Conservation (phyloP, 1,139 yeast genomes). For the Pichia sp. region DNA sequence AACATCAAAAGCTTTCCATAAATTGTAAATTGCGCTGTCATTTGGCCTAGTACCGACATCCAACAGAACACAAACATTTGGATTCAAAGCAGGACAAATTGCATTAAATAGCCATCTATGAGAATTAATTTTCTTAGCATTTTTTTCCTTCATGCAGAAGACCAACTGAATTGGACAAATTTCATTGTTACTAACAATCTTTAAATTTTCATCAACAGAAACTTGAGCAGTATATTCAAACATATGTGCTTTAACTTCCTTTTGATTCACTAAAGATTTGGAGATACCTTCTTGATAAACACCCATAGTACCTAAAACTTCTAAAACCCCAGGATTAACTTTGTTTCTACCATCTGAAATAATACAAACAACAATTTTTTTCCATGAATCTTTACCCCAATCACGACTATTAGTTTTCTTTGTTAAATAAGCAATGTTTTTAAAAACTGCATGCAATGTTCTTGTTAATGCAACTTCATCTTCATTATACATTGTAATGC, state of each 20-base stretch:
- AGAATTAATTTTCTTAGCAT: slow-evolving; percentile 85
- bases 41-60: slow-evolving; percentile 95
- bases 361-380: slow-evolving; percentile 82
- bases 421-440: slow-evolving; percentile 80
- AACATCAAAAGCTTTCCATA: slow-evolving; percentile 95
- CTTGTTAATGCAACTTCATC: slow-evolving; percentile 83
- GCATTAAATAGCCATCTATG: slow-evolving; percentile 95
- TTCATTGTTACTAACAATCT: slow-evolving; percentile 63
- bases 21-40: slow-evolving; percentile 73
- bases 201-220: slow-evolving; percentile 62
- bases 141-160: slow-evolving; percentile 83
- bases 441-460: slow-evolving; percentile 90
- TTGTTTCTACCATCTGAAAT: slow-evolving; percentile 92
- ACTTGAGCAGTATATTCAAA: slow-evolving; percentile 79
- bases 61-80: slow-evolving; percentile 74
- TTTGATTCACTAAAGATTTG: slow-evolving; percentile 83
- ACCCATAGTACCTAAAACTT: slow-evolving; percentile 86
- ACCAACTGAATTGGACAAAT: slow-evolving; percentile 88
- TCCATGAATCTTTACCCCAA: slow-evolving; percentile 97
- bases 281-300: slow-evolving; percentile 96
- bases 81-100: slow-evolving; percentile 82
- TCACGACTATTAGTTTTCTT: slow-evolving; percentile 71
- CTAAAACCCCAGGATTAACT: slow-evolving; percentile 73
- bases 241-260: slow-evolving; percentile 83
- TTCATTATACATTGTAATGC: slow-evolving; percentile 95